These are phyloP conservation scores for Anthoceros angustus DNA, from an alignment of 225 moss, liverwort and hornwort genomes.

Conservation along the genomic window DNA sequence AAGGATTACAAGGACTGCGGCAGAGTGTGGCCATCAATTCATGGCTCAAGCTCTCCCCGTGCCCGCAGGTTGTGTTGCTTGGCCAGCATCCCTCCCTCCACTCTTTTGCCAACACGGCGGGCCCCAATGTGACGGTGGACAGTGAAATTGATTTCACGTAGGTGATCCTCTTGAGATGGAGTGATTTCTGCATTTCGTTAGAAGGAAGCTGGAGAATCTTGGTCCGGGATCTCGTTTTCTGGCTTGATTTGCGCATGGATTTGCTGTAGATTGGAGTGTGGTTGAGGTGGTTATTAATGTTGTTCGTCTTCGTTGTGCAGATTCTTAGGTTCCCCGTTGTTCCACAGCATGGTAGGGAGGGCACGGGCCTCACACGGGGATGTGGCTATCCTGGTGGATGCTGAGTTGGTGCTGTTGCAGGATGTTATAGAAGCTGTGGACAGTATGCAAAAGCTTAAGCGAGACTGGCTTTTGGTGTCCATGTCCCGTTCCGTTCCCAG, in stretches of 20 bases:
- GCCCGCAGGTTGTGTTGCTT: conserved; percentile 56
- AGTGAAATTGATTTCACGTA: conserved; percentile 65
- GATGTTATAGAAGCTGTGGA: conserved; percentile 15
- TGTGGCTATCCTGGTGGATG: conserved; percentile 52
- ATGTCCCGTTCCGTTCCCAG: conserved; percentile 17
- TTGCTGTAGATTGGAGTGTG: conserved; percentile 2
- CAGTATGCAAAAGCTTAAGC: conserved; percentile 13
- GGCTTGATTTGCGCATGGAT: not conserved
- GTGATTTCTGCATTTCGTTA: not conserved
- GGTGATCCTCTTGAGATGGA: conserved; percentile 6
- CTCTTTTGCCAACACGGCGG: conserved; percentile 36
- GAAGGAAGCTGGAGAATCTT: conserved; percentile 8
- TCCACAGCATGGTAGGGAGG: conserved; percentile 74
- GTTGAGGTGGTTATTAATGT: not conserved
- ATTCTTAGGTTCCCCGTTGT: conserved; percentile 73
- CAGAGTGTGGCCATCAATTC: conserved; percentile 62
- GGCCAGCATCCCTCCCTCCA: conserved; percentile 45
- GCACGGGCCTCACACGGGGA: conserved; percentile 50
- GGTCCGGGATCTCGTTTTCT: conserved; percentile 8
- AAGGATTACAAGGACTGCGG: conserved; percentile 43
- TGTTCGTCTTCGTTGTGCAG: conserved; percentile 22
- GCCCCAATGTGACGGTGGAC: conserved; percentile 51
- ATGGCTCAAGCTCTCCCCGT: conserved; percentile 53
- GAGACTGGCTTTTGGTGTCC: conserved; percentile 28
- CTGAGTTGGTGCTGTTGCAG: conserved; percentile 53